Conservation (phyloP, 192 early-diverging fungal genomes). For the Chytriomyces hyalinus region DNA sequence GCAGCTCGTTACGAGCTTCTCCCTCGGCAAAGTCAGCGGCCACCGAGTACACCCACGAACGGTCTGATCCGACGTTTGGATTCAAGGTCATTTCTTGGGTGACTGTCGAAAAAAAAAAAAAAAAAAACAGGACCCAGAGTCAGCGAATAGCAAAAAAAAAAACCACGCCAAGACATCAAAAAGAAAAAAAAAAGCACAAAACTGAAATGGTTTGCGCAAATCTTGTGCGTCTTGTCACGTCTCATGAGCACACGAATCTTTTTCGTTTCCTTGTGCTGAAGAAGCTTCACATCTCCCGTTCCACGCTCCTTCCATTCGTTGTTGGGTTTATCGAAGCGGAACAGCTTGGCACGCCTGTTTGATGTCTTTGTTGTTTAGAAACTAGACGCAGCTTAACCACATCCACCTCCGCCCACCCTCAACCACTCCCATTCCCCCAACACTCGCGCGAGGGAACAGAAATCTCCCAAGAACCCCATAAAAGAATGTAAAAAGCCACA, state of each 20-base stretch:
- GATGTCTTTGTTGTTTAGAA: no score
- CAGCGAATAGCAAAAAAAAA: background rate
- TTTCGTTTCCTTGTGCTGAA: constrained; percentile 87
- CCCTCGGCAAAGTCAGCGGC: constrained; percentile 90
- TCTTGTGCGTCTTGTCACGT: constrained; percentile 97
- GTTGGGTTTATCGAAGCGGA: constrained; percentile 89
- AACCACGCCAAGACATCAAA: background rate
- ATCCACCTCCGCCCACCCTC: no score
- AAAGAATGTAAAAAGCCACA: background rate
- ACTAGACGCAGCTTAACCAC: no score
- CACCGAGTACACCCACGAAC: constrained; percentile 99
- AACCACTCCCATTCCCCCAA: no score
- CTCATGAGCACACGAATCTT: constrained; percentile 97
- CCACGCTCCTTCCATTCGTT: constrained; percentile 99
- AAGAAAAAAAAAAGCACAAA: constrained; percentile 14
- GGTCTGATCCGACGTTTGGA: constrained; percentile 97
- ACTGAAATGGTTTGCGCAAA: constrained; percentile 98
- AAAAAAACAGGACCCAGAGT: background rate
- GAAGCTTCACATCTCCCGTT: constrained; percentile 94
- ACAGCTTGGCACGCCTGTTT: constrained; percentile 91
- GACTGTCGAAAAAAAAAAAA: constrained; percentile 47
- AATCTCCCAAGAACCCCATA: no score
- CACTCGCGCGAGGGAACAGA: no score
- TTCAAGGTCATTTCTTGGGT: constrained; percentile 85
- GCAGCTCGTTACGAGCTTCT: constrained; percentile 77